Conservation (phyloP, 2,329 filamentous ascomycete genomes). For the Pyrenophora teres region DNA sequence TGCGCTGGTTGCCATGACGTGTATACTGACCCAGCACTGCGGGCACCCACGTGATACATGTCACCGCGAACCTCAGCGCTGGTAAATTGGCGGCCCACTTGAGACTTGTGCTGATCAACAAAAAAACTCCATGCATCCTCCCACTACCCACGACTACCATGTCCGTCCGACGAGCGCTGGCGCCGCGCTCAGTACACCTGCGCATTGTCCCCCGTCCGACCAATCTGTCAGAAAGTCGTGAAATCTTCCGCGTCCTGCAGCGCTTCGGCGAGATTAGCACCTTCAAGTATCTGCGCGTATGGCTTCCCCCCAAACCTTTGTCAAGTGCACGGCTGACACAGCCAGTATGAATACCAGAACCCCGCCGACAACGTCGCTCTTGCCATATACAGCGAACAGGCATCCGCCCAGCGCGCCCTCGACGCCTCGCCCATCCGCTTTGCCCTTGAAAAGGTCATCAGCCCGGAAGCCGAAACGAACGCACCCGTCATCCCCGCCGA, state of each 20-base stretch:
- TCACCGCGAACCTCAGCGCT: slow-evolving; percentile 19
- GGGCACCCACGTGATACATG: slow-evolving; percentile 23
- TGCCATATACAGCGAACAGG: slow-evolving; percentile 52
- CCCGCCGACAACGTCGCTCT: slow-evolving; percentile 51
- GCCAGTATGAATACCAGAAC: slow-evolving; percentile 51
- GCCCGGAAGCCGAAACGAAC: slow-evolving; percentile 2
- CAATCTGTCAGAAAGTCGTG: slow-evolving; percentile 55
- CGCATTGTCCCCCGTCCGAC: slow-evolving; percentile 54
- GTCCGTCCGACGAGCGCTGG: slow-evolving; percentile 38
- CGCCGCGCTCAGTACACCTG: slow-evolving; percentile 53
- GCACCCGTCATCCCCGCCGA: background rate
- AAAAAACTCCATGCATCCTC: too few relatives aligned
- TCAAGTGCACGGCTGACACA: background rate
- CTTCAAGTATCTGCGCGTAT: slow-evolving; percentile 52
- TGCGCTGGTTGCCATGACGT: too few relatives aligned
- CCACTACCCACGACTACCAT: slow-evolving; percentile 22
- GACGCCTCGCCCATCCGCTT: slow-evolving; percentile 54
- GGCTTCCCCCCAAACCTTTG: background rate
- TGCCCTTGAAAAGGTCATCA: slow-evolving; percentile 44
- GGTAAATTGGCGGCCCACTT: slow-evolving; percentile 30
- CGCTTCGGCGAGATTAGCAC: slow-evolving; percentile 56
- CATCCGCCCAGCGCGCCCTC: slow-evolving; percentile 50
- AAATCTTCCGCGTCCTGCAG: slow-evolving; percentile 55
- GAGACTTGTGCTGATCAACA: slow-evolving; percentile 12
- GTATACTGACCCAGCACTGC: slow-evolving; percentile 15